Evolutionary conservation across 345 rosid genomes (phyloP).

Genomic region (Acer saccharum): DNA sequence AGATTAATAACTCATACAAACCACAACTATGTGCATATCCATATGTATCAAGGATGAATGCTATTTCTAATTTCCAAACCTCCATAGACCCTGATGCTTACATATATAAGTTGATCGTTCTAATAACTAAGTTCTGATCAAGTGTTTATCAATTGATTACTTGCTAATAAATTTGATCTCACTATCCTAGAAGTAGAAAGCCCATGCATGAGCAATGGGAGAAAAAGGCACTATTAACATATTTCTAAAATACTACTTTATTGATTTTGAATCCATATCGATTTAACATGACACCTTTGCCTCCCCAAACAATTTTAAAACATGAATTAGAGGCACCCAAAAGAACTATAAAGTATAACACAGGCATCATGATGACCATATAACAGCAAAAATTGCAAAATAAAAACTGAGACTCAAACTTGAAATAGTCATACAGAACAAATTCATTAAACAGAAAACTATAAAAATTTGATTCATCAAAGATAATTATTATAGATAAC

Average conservation of each 20-base stretch:
- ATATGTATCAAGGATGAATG: neutral
- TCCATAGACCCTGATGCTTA: neutral
- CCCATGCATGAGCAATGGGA: neutral
- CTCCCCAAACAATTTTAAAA: conserved; percentile 1
- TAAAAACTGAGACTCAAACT: neutral
- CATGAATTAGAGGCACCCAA: neutral
- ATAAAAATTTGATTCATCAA: neutral
- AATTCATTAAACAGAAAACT: neutral
- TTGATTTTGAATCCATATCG: neutral
- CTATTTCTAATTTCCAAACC: neutral
- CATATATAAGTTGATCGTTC: neutral
- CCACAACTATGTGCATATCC: neutral
- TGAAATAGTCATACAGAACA: conserved; percentile 6
- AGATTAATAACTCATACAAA: conserved; percentile 13
- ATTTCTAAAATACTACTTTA: neutral
- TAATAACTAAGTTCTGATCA: neutral
- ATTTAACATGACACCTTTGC: neutral
- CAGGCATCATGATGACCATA: neutral
- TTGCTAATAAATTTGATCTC: neutral
- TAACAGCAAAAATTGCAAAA: neutral
- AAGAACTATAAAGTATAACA: neutral
- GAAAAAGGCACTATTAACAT: neutral
- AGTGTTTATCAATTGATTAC: neutral
- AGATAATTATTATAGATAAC: neutral
- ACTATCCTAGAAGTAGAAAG: neutral